These are phyloP conservation scores for Ganoderma lingzhi DNA, from an alignment of 1,284 basidiomycete species.

Conservation along the genomic window DNA sequence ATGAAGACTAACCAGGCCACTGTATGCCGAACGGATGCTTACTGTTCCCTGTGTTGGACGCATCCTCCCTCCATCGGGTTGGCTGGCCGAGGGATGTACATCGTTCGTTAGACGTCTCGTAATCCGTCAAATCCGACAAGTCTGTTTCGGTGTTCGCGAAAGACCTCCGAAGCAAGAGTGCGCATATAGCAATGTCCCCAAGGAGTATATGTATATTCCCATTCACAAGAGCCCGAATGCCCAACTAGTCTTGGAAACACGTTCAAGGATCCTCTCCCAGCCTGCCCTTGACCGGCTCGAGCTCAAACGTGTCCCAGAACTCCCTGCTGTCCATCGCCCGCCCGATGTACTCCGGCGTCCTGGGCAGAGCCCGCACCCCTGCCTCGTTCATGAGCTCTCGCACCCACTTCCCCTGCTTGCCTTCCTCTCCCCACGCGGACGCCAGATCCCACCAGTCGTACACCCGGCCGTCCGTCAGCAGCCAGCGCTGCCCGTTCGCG, in stretches of 20 bases:
- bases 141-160: no score
- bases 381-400: conserved; percentile 63
- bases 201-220: no score
- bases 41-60: no score
- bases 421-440: conserved; percentile 54
- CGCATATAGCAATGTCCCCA: no score
- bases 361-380: conserved; percentile 60
- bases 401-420: conserved; percentile 54
- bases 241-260: conserved; percentile 35
- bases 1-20: no score
- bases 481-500: conserved; percentile 60
- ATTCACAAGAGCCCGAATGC: no score
- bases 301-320: conserved; percentile 60
- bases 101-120: no score
- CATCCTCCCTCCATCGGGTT: no score
- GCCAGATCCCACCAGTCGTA: conserved; percentile 78
- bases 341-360: conserved; percentile 55
- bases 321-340: conserved; percentile 65
- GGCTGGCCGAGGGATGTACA: no score
- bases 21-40: no score
- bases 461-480: conserved; percentile 64
- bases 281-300: conserved; percentile 39
- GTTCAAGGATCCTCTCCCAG: conserved; percentile 25
- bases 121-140: no score
- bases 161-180: no score